Evolutionary conservation across 1,139 yeast species (phyloP).

Genomic region (Taphrina flavorubra): DNA sequence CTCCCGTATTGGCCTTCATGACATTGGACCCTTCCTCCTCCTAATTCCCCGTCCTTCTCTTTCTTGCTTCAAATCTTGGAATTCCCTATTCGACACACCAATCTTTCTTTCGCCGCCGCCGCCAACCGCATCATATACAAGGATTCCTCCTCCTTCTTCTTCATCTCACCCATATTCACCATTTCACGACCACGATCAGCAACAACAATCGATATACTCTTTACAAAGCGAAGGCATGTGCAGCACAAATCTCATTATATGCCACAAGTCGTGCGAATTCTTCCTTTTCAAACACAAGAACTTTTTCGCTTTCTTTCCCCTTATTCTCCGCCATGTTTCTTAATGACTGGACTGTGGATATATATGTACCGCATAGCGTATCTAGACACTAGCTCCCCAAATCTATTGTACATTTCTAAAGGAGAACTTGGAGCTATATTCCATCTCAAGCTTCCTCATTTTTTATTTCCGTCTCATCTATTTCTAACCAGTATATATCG

Average conservation of each 20-base stretch:
- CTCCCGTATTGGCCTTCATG: constrained; percentile 9
- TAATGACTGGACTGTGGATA: background rate
- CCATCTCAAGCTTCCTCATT: background rate
- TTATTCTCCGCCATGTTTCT: too few relatives aligned
- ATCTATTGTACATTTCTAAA: background rate
- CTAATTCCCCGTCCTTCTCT: too few relatives aligned
- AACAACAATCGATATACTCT: too few relatives aligned
- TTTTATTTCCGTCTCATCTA: background rate
- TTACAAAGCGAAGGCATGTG: background rate
- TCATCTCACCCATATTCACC: too few relatives aligned
- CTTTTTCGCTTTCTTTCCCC: too few relatives aligned
- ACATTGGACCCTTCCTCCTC: background rate
- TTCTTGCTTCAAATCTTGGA: background rate
- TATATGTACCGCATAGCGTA: constrained; percentile 14
- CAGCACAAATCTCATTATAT: too few relatives aligned
- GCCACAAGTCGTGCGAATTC: background rate
- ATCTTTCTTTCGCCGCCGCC: background rate
- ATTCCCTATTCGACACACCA: too few relatives aligned
- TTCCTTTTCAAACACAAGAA: background rate
- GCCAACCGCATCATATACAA: background rate
- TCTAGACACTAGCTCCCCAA: background rate
- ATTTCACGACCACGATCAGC: too few relatives aligned
- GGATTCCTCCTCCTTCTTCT: too few relatives aligned
- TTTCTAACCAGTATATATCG: constrained; percentile 13
- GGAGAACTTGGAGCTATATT: background rate